Evolutionary conservation across 441 rosid species (phyloP), one percentile per base, ranked within the genome.

Genomic region (Gossypium aridum): DNA sequence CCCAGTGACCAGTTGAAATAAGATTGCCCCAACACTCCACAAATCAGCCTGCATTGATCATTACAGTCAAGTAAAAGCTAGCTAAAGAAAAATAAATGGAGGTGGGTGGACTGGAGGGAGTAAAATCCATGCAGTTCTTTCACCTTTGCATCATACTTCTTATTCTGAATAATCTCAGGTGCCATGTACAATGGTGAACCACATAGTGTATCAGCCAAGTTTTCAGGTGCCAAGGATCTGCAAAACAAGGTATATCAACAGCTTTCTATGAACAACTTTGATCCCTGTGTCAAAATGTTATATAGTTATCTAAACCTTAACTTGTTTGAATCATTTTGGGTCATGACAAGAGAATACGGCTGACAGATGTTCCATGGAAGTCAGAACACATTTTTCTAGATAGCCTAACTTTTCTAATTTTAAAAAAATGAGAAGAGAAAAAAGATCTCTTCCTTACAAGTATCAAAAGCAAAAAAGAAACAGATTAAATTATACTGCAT

Each of bases 171-270:
- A 74, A 92, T 89, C 84, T 92, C 96, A 1, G 96, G 94, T 71
- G 96, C 96, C 98, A 92, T 92, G 86, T 92, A 92, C 59, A 92
- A 81, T 39, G 98, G 98, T 57, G 98, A 92, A 74, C 97, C 98
- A 19, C 98, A 92, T 39, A 86, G 75, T 19, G 96, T 92, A 64
- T 85, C 89, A 7, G 96, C 98, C 84, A 89, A 80, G 65, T 78
- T 83, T 80, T 86, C 79, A 3, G 92, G 88, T 55, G 86, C 85
- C 84, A 92, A 71, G 55, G 93, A 88, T 88, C 96, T 92, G 81
- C 23, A 7, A 65, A 19, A 72, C 53, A 74, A 63, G 70, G 61
- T 63, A 16, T 1, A 62, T 23, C 56, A 62, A 45, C 16, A 10
- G n/a, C n/a, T 25, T 59, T 61, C 49, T 55, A 56, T 10, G 63